Conservation (phyloP, 1,139 yeast genomes). For the Taphrina confusa region DNA sequence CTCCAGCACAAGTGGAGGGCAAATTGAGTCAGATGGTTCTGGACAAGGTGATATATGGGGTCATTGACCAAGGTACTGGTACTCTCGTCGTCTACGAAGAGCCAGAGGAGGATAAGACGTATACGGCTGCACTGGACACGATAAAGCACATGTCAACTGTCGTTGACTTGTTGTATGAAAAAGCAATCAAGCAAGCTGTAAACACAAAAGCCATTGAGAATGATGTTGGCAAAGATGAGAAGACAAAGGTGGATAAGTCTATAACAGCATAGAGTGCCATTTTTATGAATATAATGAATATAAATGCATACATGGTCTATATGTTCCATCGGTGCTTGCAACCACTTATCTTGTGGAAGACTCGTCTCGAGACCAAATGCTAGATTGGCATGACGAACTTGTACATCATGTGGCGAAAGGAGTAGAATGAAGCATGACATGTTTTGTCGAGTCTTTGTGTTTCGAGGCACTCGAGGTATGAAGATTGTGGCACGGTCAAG, state of each 20-base stretch:
- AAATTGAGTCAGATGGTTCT: slow-evolving; percentile 94
- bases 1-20: slow-evolving; percentile 86
- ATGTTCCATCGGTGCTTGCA: too few species aligned
- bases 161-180: slow-evolving; percentile 88
- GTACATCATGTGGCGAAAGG: too few species aligned
- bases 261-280: slow-evolving; percentile 1
- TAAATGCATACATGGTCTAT: too few species aligned
- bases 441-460: too few species aligned
- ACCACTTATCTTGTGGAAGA: too few species aligned
- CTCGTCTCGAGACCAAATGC: too few species aligned
- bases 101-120: slow-evolving; percentile 77
- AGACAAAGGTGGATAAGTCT: not conserved
- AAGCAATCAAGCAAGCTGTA: slow-evolving; percentile 50
- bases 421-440: too few species aligned
- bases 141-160: slow-evolving; percentile 83
- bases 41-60: slow-evolving; percentile 92
- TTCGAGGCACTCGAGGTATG: too few species aligned
- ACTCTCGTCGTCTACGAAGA: slow-evolving; percentile 92
- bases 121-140: slow-evolving; percentile 82
- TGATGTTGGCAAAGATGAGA: slow-evolving; percentile 4
- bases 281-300: slow-evolving; percentile 7
- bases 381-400: too few species aligned
- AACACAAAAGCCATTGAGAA: not conserved
- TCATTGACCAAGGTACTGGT: slow-evolving; percentile 96
- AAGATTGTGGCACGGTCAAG: too few species aligned